Conservation (phyloP, 2,329 filamentous ascomycete species). For the Ophiostoma australiae region DNA sequence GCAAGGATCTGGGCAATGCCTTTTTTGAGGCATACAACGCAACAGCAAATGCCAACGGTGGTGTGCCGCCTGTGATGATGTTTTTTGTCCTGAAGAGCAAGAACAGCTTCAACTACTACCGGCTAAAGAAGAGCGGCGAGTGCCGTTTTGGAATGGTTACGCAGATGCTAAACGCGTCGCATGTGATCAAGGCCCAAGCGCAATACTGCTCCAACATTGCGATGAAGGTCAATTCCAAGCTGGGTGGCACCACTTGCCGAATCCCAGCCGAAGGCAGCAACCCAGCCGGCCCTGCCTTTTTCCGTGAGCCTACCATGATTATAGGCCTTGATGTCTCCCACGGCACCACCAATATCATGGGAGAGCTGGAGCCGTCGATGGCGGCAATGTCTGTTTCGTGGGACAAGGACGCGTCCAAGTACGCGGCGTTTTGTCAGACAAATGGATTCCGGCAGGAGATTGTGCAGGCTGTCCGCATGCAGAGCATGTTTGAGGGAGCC, state of each 20-base stretch:
- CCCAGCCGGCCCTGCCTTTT: slow-evolving; percentile 34
- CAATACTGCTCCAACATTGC: slow-evolving; percentile 92
- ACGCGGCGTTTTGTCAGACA: slow-evolving; percentile 72
- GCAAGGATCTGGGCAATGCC: slow-evolving; percentile 38
- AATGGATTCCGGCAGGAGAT: slow-evolving; percentile 82
- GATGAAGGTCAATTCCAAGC: slow-evolving; percentile 96
- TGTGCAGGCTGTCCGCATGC: slow-evolving; percentile 62
- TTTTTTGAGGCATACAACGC: slow-evolving; percentile 52
- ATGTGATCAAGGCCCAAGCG: slow-evolving; percentile 63
- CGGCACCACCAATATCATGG: slow-evolving; percentile 52
- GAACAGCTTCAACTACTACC: slow-evolving; percentile 68
- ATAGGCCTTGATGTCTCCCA: slow-evolving; percentile 92
- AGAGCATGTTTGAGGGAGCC: slow-evolving; percentile 60
- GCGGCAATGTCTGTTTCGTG: slow-evolving; percentile 82
- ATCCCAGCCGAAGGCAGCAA: slow-evolving; percentile 35
- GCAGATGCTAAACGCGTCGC: slow-evolving; percentile 69
- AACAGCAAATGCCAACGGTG: slow-evolving; percentile 48
- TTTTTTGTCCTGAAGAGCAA: slow-evolving; percentile 72
- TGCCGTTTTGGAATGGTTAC: slow-evolving; percentile 78
- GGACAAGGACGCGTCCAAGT: slow-evolving; percentile 66
- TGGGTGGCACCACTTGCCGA: slow-evolving; percentile 71
- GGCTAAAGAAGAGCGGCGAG: slow-evolving; percentile 85
- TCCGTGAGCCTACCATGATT: slow-evolving; percentile 63
- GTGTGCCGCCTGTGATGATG: slow-evolving; percentile 65
- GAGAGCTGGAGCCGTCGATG: slow-evolving; percentile 64